phyloP scores from a whole-genome alignment of 2,329 filamentous ascomycete species.

The Rhexocercosporidium sp. region DNA sequence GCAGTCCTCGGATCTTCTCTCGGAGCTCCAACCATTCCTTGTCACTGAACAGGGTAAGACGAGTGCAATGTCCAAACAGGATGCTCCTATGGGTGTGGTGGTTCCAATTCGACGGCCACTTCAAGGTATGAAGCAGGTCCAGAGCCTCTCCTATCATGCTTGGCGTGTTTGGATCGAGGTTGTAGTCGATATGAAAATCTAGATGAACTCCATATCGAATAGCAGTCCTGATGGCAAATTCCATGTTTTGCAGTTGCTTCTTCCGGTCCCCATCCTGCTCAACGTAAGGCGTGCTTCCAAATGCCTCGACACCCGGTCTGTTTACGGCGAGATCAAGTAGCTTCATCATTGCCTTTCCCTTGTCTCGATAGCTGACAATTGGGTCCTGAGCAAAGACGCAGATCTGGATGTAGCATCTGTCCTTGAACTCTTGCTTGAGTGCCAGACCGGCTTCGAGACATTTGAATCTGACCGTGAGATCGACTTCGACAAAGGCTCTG shows the following conservation, averaged over 20 bases:
- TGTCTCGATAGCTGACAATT: conserved; percentile 60
- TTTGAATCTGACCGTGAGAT: conserved; percentile 61
- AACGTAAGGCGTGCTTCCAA: conserved; percentile 75
- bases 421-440: conserved; percentile 59
- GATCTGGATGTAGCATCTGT: conserved; percentile 65
- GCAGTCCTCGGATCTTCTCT: conserved; percentile 55
- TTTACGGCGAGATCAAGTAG: conserved; percentile 54
- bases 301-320: conserved; percentile 55
- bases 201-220: conserved; percentile 58
- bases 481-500: conserved; percentile 74
- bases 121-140: conserved; percentile 51
- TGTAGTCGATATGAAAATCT: conserved; percentile 77
- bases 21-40: conserved; percentile 57
- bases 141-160: conserved; percentile 61
- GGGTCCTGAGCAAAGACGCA: conserved; percentile 75
- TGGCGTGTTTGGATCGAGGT: conserved; percentile 55
- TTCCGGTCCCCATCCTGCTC: conserved; percentile 51
- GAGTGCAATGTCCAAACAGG: conserved; percentile 71
- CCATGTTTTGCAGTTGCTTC: conserved; percentile 60
- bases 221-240: conserved; percentile 65
- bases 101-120: conserved; percentile 51
- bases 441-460: conserved; percentile 62
- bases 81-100: conserved; percentile 51
- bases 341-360: conserved; percentile 55
- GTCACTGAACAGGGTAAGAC: conserved; percentile 60